Evolutionary conservation across 2,329 filamentous ascomycete species (phyloP).

Genomic region (Diplocarpon rosae): DNA sequence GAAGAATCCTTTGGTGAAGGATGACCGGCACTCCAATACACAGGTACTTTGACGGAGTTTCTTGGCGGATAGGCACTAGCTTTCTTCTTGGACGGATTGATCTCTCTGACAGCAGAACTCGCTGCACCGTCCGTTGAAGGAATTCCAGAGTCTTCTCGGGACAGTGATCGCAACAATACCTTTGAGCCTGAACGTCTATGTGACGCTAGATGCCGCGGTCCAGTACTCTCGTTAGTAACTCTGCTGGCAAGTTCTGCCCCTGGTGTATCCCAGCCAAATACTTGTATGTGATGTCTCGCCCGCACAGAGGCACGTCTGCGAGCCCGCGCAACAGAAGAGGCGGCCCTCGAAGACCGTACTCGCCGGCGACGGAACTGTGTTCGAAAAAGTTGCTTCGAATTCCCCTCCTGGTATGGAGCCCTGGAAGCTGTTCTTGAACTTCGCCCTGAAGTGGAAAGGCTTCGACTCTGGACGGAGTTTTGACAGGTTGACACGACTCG

Average conservation of each 20-base stretch:
- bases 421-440: constrained; percentile 6
- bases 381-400: constrained; percentile 12
- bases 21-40: constrained; percentile 11
- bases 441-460: constrained; percentile 10
- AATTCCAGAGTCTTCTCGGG: constrained; percentile 2
- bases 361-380: constrained; percentile 9
- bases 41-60: constrained; percentile 15
- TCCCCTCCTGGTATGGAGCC: constrained; percentile 11
- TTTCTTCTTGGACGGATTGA: constrained; percentile 4
- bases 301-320: constrained; percentile 13
- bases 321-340: constrained; percentile 7
- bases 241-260: constrained; percentile 8
- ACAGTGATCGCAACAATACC: background rate
- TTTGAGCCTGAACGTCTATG: background rate
- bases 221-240: constrained; percentile 4
- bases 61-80: constrained; percentile 14
- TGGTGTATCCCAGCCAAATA: constrained; percentile 17
- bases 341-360: constrained; percentile 9
- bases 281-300: constrained; percentile 15
- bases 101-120: constrained; percentile 8
- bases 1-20: background rate
- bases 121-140: constrained; percentile 16
- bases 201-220: background rate
- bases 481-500: constrained; percentile 14
- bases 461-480: constrained; percentile 6